phyloP scores from a whole-genome alignment of 2,329 filamentous ascomycete species.

The Colletotrichum destructivum region DNA sequence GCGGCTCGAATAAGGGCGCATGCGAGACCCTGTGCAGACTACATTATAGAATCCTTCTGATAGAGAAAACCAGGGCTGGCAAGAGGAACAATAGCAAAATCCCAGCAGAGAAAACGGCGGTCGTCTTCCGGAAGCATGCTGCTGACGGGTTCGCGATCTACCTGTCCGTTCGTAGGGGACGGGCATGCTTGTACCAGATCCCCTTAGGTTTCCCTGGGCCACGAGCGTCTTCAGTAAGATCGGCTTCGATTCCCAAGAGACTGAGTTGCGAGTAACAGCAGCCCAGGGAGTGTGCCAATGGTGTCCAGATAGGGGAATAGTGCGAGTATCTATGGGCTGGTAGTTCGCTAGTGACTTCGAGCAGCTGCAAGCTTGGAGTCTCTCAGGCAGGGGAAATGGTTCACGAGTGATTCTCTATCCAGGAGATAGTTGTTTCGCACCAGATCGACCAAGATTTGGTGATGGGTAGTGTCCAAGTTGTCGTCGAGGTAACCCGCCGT shows the following conservation, averaged over 20 bases:
- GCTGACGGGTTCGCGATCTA: background rate
- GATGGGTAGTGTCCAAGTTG: constrained; percentile 53
- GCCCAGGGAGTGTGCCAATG: background rate
- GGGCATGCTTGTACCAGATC: background rate
- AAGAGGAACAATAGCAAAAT: background rate
- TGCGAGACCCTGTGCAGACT: background rate
- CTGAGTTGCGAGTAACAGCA: background rate
- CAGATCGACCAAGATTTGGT: constrained; percentile 60
- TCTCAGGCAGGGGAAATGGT: constrained; percentile 44
- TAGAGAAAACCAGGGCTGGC: background rate
- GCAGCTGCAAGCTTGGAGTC: background rate
- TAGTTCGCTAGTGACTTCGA: background rate
- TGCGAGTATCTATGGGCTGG: no score
- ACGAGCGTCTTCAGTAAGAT: background rate
- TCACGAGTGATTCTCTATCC: constrained; percentile 52
- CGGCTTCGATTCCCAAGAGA: background rate
- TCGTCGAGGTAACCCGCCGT: constrained; percentile 57
- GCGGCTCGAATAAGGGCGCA: background rate
- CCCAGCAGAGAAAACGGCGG: background rate
- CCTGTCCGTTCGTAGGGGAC: background rate
- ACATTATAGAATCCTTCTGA: background rate
- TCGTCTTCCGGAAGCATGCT: background rate
- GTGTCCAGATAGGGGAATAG: background rate
- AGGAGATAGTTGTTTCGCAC: constrained; percentile 57
- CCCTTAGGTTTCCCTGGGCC: background rate